These are phyloP conservation scores for Saccharomyces hybrid DNA, from an alignment of 1,139 yeast genomes.

Conservation along the genomic window DNA sequence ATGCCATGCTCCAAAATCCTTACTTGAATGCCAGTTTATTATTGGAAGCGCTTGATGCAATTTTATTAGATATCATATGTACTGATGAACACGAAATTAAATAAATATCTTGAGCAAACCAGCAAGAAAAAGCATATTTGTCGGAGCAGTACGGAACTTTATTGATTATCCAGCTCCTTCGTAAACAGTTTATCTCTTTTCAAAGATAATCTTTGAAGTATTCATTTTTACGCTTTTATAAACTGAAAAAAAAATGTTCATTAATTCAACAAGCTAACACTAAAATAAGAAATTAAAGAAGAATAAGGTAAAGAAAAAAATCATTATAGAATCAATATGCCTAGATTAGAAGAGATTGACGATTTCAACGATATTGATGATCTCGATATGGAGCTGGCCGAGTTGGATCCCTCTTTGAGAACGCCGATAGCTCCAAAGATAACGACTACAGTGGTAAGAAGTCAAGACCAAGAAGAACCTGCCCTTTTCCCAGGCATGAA, in stretches of 20 bases:
- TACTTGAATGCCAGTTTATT: constrained; percentile 58
- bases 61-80: constrained; percentile 33
- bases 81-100: constrained; percentile 9
- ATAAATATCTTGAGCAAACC: not conserved
- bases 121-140: not conserved
- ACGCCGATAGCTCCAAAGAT: constrained; percentile 68
- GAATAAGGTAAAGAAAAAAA: not conserved
- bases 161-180: not conserved
- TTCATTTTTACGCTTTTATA: not conserved
- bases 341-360: constrained; percentile 73
- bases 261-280: not conserved
- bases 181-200: not conserved
- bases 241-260: not conserved
- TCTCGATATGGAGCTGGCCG: constrained; percentile 87
- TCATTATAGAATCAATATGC: constrained; percentile 37
- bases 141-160: not conserved
- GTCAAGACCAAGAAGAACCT: constrained; percentile 45
- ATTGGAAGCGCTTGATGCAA: constrained; percentile 40
- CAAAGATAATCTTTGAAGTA: not conserved
- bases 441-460: constrained; percentile 50
- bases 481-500: constrained; percentile 19
- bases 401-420: constrained; percentile 66
- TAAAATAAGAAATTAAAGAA: not conserved
- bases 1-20: constrained; percentile 69
- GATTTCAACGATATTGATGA: constrained; percentile 82